phyloP scores from a whole-genome alignment of 176 grass and related monocot genomes.

The Lolium multiflorum region DNA sequence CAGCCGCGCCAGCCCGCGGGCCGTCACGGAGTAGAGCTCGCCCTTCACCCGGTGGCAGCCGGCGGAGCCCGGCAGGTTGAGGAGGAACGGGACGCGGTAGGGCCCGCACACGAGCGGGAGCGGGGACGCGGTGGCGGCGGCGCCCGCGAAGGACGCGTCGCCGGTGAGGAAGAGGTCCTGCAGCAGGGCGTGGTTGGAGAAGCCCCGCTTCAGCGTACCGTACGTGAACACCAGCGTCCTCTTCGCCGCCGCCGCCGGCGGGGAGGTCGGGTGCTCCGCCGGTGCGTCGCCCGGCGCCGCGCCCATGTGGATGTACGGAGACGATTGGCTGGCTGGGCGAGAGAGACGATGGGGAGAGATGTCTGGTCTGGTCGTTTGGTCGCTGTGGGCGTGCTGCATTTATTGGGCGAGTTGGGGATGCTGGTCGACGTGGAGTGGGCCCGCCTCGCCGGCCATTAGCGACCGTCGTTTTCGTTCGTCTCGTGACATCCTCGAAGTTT shows the following conservation, averaged over 20 bases:
- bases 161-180: slow-evolving; percentile 58
- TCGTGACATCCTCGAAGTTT: no score
- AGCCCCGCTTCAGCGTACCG: slow-evolving; percentile 89
- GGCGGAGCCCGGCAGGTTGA: slow-evolving; percentile 52
- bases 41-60: slow-evolving; percentile 61
- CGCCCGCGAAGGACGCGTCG: slow-evolving; percentile 62
- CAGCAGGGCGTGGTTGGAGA: slow-evolving; percentile 82
- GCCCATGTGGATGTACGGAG: slow-evolving; percentile 32
- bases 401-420: neutral
- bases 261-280: neutral
- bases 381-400: neutral
- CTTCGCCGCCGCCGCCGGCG: neutral
- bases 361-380: neutral
- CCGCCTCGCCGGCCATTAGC: neutral
- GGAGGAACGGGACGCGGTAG: slow-evolving; percentile 96
- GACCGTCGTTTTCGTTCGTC: neutral
- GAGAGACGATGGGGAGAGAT: neutral
- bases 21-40: slow-evolving; percentile 74
- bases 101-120: slow-evolving; percentile 89
- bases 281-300: neutral
- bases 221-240: slow-evolving; percentile 84
- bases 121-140: slow-evolving; percentile 43
- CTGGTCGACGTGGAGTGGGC: neutral
- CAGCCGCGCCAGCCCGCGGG: slow-evolving; percentile 56
- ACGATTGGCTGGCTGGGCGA: neutral